A percentile compares a stretch with the other conserved stretches of the same genome.
These are phyloP conservation scores for Neurospora sp. DNA, from an alignment of 2,329 filamentous ascomycete genomes.

Conservation along the genomic window DNA sequence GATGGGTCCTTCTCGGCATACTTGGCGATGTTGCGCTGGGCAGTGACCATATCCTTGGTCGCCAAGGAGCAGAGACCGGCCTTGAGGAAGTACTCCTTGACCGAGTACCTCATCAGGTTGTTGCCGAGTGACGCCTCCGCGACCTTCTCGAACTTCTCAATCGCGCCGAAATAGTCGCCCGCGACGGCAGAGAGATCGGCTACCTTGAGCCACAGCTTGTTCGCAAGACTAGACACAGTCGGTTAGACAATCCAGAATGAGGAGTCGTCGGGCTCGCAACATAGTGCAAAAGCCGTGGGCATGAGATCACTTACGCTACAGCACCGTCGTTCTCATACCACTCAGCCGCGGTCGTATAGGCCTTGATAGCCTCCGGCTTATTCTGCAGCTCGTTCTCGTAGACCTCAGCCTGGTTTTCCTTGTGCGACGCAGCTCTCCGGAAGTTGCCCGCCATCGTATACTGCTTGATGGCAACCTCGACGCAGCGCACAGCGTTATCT, in stretches of 20 bases:
- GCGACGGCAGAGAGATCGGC: constrained; percentile 79
- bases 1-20: constrained; percentile 72
- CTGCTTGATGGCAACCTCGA: constrained; percentile 71
- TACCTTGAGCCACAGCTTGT: constrained; percentile 88
- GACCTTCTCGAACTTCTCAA: constrained; percentile 76
- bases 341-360: constrained; percentile 74
- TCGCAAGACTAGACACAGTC: constrained; percentile 57
- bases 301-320: constrained; percentile 51
- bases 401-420: constrained; percentile 80
- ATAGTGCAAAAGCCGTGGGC: neutral
- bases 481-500: constrained; percentile 69
- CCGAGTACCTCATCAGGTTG: constrained; percentile 85
- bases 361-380: constrained; percentile 65
- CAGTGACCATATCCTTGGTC: constrained; percentile 63
- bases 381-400: constrained; percentile 77
- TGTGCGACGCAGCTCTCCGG: constrained; percentile 78
- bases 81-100: constrained; percentile 95
- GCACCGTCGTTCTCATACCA: constrained; percentile 89
- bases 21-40: constrained; percentile 68
- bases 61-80: constrained; percentile 83
- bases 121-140: constrained; percentile 71
- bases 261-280: neutral
- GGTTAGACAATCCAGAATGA: constrained; percentile 1
- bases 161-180: constrained; percentile 74
- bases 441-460: constrained; percentile 89